phyloP scores from a whole-genome alignment of 345 rosid genomes.

The Syzygium oleosum region DNA sequence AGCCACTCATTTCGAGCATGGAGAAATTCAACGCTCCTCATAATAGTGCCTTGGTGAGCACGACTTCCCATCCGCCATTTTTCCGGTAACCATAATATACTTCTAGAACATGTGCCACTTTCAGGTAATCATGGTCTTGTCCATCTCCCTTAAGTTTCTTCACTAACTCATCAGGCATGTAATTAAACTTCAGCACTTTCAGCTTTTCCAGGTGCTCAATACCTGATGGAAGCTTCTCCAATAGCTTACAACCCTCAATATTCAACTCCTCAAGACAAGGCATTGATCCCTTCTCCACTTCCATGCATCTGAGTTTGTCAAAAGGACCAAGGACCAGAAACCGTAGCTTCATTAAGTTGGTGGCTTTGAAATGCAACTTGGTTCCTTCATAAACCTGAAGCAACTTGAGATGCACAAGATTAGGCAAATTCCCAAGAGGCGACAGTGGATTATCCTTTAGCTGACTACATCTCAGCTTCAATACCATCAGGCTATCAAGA shows the following conservation, averaged over 20 bases:
- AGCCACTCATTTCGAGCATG: conserved; percentile 2
- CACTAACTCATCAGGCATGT: conserved; percentile 17
- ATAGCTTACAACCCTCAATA: conserved; percentile 10
- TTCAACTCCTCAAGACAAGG: conserved; percentile 11
- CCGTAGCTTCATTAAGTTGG: conserved; percentile 18
- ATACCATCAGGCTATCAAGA: conserved; percentile 9
- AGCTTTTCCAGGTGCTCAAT: conserved; percentile 18
- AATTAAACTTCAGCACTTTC: conserved; percentile 16
- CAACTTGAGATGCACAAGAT: conserved; percentile 23
- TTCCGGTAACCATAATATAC: conserved; percentile 11
- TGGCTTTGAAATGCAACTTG: conserved; percentile 5
- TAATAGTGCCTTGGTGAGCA: background rate
- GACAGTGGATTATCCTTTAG: conserved; percentile 18
- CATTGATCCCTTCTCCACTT: conserved; percentile 17
- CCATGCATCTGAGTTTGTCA: conserved; percentile 7
- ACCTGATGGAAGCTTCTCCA: conserved; percentile 15
- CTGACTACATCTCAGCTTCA: conserved; percentile 13
- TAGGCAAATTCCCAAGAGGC: conserved; percentile 14
- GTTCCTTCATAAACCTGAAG: conserved; percentile 13
- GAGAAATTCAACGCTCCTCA: conserved; percentile 2
- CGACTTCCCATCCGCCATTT: conserved; percentile 16
- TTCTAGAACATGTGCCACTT: conserved; percentile 16
- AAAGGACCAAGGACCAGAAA: conserved; percentile 16
- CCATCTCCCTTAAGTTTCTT: conserved; percentile 1
- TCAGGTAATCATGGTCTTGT: conserved; percentile 5